A percentile compares a stretch with the other conserved stretches of the same genome.
Evolutionary conservation across 805 yeast species (phyloP).

Genomic region (Candida manassasensis): DNA sequence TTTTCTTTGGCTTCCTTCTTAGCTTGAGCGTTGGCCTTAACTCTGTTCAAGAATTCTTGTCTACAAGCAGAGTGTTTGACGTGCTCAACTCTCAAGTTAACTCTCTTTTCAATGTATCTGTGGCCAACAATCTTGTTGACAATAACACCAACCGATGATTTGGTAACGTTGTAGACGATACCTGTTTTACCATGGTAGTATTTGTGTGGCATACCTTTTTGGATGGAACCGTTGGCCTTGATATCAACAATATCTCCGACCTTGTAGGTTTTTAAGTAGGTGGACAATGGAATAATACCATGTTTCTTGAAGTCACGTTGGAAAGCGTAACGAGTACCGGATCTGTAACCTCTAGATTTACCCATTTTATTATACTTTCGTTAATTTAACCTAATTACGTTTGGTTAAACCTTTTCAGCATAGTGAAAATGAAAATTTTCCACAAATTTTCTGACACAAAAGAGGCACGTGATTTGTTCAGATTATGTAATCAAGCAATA

Average conservation of each 20-base stretch:
- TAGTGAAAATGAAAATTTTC: not conserved
- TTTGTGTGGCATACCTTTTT: slow-evolving; percentile 99
- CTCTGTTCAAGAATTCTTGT: slow-evolving; percentile 98
- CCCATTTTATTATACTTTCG: slow-evolving; percentile 15
- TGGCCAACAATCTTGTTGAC: slow-evolving; percentile 97
- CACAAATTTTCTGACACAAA: not conserved
- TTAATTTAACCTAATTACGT: not conserved
- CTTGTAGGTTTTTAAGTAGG: slow-evolving; percentile 96
- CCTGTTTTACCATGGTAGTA: slow-evolving; percentile 99
- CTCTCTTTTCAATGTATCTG: slow-evolving; percentile 99
- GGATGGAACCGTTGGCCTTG: slow-evolving; percentile 98
- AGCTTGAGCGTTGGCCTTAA: slow-evolving; percentile 92
- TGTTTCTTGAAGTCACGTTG: slow-evolving; percentile 98
- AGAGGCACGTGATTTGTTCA: not conserved
- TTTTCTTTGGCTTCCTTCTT: slow-evolving; percentile 90
- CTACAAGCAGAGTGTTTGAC: slow-evolving; percentile 99
- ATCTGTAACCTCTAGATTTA: slow-evolving; percentile 89
- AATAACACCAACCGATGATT: slow-evolving; percentile 96
- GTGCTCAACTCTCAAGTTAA: slow-evolving; percentile 98
- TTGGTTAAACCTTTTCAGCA: not conserved
- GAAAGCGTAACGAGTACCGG: slow-evolving; percentile 99
- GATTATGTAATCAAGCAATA: too few relatives aligned
- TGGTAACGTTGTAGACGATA: slow-evolving; percentile 98
- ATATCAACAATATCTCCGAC: slow-evolving; percentile 99
- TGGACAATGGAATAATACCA: slow-evolving; percentile 91